Percentiles rank a stretch among this genome's conserved stretches.
phyloP scores from a whole-genome alignment of 768 basidiomycete species.

The Boletellus sp. region DNA sequence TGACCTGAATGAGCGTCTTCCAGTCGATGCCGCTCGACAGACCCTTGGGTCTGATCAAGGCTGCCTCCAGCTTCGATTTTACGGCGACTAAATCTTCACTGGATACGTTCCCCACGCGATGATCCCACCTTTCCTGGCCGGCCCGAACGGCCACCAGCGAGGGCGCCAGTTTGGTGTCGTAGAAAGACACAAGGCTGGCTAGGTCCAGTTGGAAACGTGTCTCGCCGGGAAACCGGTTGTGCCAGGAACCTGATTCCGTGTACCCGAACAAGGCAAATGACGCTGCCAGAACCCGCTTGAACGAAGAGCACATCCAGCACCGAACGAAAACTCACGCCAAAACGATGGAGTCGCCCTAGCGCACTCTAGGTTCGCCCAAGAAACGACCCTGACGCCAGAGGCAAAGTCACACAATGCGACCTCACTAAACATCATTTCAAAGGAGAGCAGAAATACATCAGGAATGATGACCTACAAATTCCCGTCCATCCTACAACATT shows the following conservation, averaged over 20 bases:
- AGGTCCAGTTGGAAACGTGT: conserved; percentile 19
- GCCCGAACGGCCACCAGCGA: conserved; percentile 8
- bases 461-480: conserved; percentile 38
- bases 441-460: neutral
- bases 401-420: conserved; percentile 48
- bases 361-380: conserved; percentile 34
- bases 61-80: conserved; percentile 2
- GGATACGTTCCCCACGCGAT: conserved; percentile 10
- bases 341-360: neutral
- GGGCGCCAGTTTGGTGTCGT: conserved; percentile 15
- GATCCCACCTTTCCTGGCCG: conserved; percentile 14
- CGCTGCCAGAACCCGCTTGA: neutral
- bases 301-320: neutral
- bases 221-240: conserved; percentile 23
- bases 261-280: neutral
- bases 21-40: conserved; percentile 39
- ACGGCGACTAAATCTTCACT: conserved; percentile 2
- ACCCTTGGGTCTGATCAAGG: neutral
- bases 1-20: conserved; percentile 34
- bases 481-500: conserved; percentile 43
- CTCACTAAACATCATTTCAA: conserved; percentile 33
- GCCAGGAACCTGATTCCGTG: conserved; percentile 18
- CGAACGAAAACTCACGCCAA: neutral
- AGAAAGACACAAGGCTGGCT: conserved; percentile 19
- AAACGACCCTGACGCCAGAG: conserved; percentile 36